These are phyloP conservation scores for Pseudohyphozyma bogoriensis DNA, from an alignment of 768 basidiomycete species.

Conservation along the genomic window DNA sequence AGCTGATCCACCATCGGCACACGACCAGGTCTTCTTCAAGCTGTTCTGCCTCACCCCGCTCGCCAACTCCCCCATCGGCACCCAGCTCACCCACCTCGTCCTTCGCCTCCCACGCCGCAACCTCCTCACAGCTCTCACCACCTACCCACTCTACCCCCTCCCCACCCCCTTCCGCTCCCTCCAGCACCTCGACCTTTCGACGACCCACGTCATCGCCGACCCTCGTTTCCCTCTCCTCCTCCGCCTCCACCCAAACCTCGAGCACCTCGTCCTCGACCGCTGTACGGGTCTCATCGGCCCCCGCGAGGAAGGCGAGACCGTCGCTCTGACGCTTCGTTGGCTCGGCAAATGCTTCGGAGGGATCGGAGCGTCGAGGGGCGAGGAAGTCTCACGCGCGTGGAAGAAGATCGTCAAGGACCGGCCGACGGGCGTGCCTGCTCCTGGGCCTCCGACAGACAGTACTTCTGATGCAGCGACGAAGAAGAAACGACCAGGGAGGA, in stretches of 20 bases:
- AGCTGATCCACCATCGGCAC: not conserved
- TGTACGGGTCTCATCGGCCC: conserved; percentile 49
- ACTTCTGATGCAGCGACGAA: not conserved
- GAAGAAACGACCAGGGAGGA: conserved; percentile 5
- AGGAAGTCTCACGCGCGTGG: conserved; percentile 21
- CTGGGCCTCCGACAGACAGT: not conserved
- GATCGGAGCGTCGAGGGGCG: conserved; percentile 5
- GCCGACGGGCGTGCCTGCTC: conserved; percentile 12
- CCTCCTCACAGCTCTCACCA: conserved; percentile 44
- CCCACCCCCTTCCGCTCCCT: conserved; percentile 44
- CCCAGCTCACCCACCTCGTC: conserved; percentile 49
- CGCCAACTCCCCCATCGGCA: conserved; percentile 43
- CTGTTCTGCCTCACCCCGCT: conserved; percentile 47
- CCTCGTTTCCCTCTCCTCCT: conserved; percentile 51
- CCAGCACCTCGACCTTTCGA: conserved; percentile 61
- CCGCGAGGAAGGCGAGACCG: conserved; percentile 35
- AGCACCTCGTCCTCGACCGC: conserved; percentile 61
- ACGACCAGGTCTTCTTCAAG: conserved; percentile 34
- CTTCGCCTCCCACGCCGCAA: conserved; percentile 64
- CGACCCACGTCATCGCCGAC: conserved; percentile 46
- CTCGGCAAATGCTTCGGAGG: conserved; percentile 9
- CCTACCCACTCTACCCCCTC: conserved; percentile 21
- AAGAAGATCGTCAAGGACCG: conserved; percentile 12
- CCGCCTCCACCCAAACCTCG: conserved; percentile 46
- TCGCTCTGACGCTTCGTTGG: conserved; percentile 18